Base-by-base conservation (phyloP, 2,329 filamentous ascomycete genomes). In the Dothiorella sarmentorum region DNA sequence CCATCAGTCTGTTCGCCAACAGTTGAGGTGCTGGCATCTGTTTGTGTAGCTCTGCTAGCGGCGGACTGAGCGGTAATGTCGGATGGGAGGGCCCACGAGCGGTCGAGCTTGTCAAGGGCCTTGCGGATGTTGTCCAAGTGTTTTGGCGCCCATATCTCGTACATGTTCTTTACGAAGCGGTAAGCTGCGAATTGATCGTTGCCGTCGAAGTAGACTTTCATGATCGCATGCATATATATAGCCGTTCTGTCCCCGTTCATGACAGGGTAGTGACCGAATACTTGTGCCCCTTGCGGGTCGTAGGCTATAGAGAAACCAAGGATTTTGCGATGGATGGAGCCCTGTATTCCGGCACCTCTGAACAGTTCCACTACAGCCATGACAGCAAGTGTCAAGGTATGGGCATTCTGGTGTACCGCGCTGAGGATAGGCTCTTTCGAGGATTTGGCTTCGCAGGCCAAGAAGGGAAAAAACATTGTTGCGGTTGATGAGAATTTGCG, bases 401-500 rank as follows among this genome's bases (percentile, higher is more conserved):
- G 61, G 5, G 64, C 62, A 53, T 67, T 68, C 60, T 68, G 69
- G 60, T 65, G 62, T 59, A 69, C 63, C n/a, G 70, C 66, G 40
- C 66, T 61, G 31, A 70, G 66, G 61, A 63, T 74, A 1, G 63
- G 68, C 24, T 62, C 67, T 26, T 15, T 35, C 4, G 4, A 6
- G 4, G 11, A 52, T 22, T 35, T 52, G 9, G 15, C 27, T 22
- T 52, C 47, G 26, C 29, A 35, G 11, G 47, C 15, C 7, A 52
- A 9, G n/a, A 52, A 52, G 2, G 47, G 77, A 61, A 82, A 80
- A 67, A 75, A 78, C 69, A 81, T 79, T 4, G 73, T 67, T 56
- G 71, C 76, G 11, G 38, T 42, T 2, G 15, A 7, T 17, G 38
- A 7, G 15, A 42, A 42, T 7, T 11, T 31, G 3, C n/a, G n/a